phyloP scores from a whole-genome alignment of 495 filamentous ascomycete species.

The Neurospora sp. region DNA sequence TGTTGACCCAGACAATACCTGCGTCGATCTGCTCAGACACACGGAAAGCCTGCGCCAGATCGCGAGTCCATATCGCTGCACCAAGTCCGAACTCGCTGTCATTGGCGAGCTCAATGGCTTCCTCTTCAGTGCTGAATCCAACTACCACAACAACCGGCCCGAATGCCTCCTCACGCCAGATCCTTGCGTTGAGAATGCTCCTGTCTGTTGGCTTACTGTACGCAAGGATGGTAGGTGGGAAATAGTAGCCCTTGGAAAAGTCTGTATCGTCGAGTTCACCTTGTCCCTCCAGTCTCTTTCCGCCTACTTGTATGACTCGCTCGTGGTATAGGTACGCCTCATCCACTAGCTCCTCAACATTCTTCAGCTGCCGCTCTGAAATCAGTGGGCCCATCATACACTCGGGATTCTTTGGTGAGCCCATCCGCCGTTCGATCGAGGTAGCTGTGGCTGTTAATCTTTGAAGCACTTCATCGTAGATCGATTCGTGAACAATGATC shows the following conservation, averaged over 20 bases:
- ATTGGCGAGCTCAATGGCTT: conserved; percentile 38
- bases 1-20: conserved; percentile 55
- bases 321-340: conserved; percentile 13
- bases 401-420: conserved; percentile 36
- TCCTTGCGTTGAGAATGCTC: conserved; percentile 11
- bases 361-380: conserved; percentile 28
- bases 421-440: conserved; percentile 36
- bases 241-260: conserved; percentile 46
- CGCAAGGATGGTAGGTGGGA: conserved; percentile 46
- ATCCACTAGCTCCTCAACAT: conserved; percentile 27
- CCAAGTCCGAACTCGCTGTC: conserved; percentile 42
- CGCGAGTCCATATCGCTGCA: conserved; percentile 49
- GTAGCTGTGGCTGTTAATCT: conserved; percentile 27
- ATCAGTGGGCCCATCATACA: conserved; percentile 37
- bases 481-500: conserved; percentile 41
- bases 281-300: conserved; percentile 18
- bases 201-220: conserved; percentile 11
- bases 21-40: conserved; percentile 46
- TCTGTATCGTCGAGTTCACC: conserved; percentile 24
- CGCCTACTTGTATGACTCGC: conserved; percentile 28
- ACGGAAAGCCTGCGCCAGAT: conserved; percentile 47
- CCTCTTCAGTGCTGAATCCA: conserved; percentile 36
- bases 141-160: conserved; percentile 41
- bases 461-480: conserved; percentile 31
- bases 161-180: conserved; percentile 40